These are phyloP conservation scores for Malassezia restricta DNA, from an alignment of 1,284 basidiomycete genomes.

Conservation along the genomic window DNA sequence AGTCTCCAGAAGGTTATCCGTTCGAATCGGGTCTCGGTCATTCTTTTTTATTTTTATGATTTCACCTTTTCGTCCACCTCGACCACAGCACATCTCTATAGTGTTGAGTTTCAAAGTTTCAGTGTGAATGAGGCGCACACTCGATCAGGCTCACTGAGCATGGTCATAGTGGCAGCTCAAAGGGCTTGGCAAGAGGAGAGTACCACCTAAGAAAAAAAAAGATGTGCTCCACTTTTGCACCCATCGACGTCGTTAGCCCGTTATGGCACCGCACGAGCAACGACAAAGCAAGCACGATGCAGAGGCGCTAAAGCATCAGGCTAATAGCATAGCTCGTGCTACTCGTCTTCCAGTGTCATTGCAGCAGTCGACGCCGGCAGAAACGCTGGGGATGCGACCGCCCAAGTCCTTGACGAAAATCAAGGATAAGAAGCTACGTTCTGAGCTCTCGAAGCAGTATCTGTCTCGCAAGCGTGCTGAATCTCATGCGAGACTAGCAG, in stretches of 20 bases:
- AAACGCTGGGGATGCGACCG: conserved; percentile 23
- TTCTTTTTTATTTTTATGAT: not conserved
- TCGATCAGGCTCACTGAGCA: too few species aligned
- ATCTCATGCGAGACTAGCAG: conserved; percentile 34
- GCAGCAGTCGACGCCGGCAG: conserved; percentile 26
- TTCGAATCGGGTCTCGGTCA: conserved; percentile 22
- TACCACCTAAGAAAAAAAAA: too few species aligned
- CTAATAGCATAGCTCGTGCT: conserved; percentile 27
- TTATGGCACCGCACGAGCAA: not conserved
- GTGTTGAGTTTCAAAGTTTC: too few species aligned
- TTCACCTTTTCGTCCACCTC: too few species aligned
- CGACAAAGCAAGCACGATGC: conserved; percentile 19
- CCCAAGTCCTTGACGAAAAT: conserved; percentile 31
- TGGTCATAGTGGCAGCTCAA: too few species aligned
- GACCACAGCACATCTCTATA: too few species aligned
- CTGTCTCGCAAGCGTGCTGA: conserved; percentile 32
- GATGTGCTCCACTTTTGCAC: too few species aligned
- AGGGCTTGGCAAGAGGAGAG: too few species aligned
- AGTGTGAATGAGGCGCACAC: too few species aligned
- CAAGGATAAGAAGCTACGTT: conserved; percentile 42
- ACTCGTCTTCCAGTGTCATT: conserved; percentile 36
- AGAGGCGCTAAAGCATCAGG: conserved; percentile 32
- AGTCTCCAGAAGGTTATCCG: conserved; percentile 21
- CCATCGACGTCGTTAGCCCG: too few species aligned
- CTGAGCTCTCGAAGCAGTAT: conserved; percentile 32